Percentiles rank a stretch among this genome's conserved stretches.
These are phyloP conservation scores for Coriaria nepalensis DNA, from an alignment of 306 rosid species.

Conservation along the genomic window DNA sequence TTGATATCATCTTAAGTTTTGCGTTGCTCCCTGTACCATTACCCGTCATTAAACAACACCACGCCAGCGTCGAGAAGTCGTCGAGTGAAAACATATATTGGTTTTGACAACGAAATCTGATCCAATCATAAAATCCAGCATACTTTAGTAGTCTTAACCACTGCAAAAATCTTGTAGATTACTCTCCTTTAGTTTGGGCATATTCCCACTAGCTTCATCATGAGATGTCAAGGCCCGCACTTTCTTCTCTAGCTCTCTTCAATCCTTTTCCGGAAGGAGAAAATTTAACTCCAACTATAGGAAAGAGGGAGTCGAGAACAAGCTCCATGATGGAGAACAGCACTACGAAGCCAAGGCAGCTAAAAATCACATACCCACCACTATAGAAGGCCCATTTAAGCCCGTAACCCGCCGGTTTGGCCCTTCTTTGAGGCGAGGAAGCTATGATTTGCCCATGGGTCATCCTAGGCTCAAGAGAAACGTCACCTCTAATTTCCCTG, in stretches of 20 bases:
- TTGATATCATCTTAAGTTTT: too few relatives aligned
- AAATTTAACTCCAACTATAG: background rate
- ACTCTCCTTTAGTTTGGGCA: background rate
- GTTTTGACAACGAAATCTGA: too few relatives aligned
- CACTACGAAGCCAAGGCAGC: conserved; percentile 8
- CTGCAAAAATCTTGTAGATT: too few relatives aligned
- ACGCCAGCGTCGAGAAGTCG: too few relatives aligned
- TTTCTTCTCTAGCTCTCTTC: background rate
- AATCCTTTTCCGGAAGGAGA: too few relatives aligned
- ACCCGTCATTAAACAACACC: too few relatives aligned
- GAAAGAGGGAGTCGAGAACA: background rate
- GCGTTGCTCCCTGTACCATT: too few relatives aligned
- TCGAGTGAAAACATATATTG: too few relatives aligned
- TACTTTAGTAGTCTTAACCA: too few relatives aligned
- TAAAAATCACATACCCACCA: conserved; percentile 44
- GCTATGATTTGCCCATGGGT: conserved; percentile 83
- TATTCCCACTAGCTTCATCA: background rate
- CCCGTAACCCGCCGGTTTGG: conserved; percentile 63
- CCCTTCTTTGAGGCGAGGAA: conserved; percentile 49
- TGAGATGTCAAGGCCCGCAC: background rate
- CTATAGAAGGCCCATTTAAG: conserved; percentile 72
- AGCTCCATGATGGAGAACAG: conserved; percentile 19
- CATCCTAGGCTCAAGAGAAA: conserved; percentile 71
- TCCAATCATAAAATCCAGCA: too few relatives aligned
- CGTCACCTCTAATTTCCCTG: conserved; percentile 56